These are phyloP conservation scores for Apophysomyces trapeziformis DNA, from an alignment of 371 early-diverging fungal genomes.

Conservation along the genomic window DNA sequence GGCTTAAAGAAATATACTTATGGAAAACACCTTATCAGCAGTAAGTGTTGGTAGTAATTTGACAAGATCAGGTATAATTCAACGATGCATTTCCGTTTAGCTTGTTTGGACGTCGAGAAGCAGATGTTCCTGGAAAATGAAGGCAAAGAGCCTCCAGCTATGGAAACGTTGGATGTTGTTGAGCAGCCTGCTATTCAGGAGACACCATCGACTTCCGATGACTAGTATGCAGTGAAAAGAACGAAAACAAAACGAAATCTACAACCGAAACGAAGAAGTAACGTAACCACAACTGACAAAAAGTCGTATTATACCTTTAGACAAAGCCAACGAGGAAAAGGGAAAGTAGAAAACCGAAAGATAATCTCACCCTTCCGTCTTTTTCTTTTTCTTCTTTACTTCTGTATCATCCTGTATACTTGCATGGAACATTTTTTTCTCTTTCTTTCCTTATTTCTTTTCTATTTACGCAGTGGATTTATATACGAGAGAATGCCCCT, in stretches of 20 bases:
- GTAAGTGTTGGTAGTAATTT: slow-evolving; percentile 29
- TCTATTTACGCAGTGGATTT: slow-evolving; percentile 8
- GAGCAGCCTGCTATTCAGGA: background rate
- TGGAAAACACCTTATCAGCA: slow-evolving; percentile 94
- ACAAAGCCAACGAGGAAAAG: background rate
- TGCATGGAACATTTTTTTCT: background rate
- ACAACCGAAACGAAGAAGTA: background rate
- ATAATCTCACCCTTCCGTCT: background rate
- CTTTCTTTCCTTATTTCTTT: background rate
- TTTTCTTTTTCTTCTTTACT: background rate
- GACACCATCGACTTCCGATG: background rate
- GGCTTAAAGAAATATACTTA: slow-evolving; percentile 95
- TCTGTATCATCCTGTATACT: background rate
- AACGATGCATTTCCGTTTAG: background rate
- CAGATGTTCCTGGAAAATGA: slow-evolving; percentile 2
- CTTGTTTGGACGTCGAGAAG: slow-evolving; percentile 5
- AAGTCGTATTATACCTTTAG: slow-evolving; percentile 6
- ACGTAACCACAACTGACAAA: slow-evolving; percentile 3
- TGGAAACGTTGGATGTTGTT: slow-evolving; percentile 3
- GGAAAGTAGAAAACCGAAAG: background rate
- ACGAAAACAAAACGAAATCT: too few species aligned
- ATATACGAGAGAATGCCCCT: background rate
- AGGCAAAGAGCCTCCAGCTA: background rate
- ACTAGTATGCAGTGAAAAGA: background rate
- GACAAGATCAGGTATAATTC: too few species aligned